Percentiles rank a stretch among this genome's conserved stretches.
Evolutionary conservation across 805 yeast genomes (phyloP).

Genomic region (Wickerhamiella nectarea): DNA sequence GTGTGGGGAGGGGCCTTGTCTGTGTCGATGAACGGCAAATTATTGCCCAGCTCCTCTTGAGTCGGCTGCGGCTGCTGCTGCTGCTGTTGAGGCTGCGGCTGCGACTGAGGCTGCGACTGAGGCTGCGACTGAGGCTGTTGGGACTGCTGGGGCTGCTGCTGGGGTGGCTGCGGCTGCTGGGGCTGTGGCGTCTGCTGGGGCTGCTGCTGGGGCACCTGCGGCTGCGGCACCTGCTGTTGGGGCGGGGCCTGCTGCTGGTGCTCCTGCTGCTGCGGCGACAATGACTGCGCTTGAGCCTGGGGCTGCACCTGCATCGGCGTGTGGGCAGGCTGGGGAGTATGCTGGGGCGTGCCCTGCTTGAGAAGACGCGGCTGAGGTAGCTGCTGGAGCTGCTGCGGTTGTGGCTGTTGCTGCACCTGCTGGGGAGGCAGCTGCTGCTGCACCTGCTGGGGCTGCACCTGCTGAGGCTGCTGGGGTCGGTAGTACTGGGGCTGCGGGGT

Average conservation of each 20-base stretch:
- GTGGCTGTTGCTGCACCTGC: constrained; percentile 3
- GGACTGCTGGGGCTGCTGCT: constrained; percentile 13
- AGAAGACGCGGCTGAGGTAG: constrained; percentile 6
- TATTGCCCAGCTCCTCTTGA: constrained; percentile 21
- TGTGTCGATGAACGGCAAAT: constrained; percentile 54
- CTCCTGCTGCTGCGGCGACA: constrained; percentile 7
- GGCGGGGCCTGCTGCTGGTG: constrained; percentile 20
- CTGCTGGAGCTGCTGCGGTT: constrained; percentile 3
- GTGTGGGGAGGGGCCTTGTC: constrained; percentile 58
- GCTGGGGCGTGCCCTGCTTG: constrained; percentile 1
- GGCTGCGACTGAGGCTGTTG: constrained; percentile 12
- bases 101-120: constrained; percentile 11
- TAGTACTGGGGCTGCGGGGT: background rate
- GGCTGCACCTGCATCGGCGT: constrained; percentile 6
- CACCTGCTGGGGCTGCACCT: constrained; percentile 11
- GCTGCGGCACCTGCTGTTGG: constrained; percentile 22
- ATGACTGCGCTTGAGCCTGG: constrained; percentile 10
- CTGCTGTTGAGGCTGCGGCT: constrained; percentile 17
- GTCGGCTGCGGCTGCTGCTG: constrained; percentile 19
- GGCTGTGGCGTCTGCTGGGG: constrained; percentile 20
- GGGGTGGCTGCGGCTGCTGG: constrained; percentile 18
- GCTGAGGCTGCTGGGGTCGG: constrained; percentile 11
- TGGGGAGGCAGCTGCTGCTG: constrained; percentile 13
- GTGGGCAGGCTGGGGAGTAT: constrained; percentile 1
- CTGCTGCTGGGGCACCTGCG: constrained; percentile 18